Percentiles rank a stretch among this genome's conserved stretches.
Conservation (phyloP, 1,139 yeast species). For the Sugiyamaella xylanicola region DNA sequence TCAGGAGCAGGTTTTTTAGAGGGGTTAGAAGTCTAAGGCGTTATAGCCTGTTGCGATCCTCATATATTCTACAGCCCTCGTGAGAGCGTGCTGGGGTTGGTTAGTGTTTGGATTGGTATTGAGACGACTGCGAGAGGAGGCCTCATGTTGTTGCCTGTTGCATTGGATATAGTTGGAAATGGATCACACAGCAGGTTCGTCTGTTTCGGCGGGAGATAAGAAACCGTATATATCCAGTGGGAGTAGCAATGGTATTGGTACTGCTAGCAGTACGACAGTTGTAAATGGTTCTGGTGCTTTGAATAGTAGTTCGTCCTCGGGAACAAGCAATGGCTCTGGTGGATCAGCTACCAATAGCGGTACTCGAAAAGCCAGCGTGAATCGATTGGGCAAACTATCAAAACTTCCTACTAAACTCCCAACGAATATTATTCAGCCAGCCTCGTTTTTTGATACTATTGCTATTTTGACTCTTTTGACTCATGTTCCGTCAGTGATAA, state of each 20-base stretch:
- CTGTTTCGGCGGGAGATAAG: conserved; percentile 12
- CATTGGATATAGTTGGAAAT: conserved; percentile 4
- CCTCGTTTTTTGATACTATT: conserved; percentile 40
- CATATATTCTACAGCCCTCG: too few species aligned
- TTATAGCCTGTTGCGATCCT: too few species aligned
- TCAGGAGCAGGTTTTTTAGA: too few species aligned
- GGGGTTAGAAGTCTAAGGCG: too few species aligned
- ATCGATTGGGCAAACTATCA: conserved; percentile 5
- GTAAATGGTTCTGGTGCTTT: background rate
- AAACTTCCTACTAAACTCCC: conserved; percentile 26
- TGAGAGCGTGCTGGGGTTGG: too few species aligned
- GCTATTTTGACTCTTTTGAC: conserved; percentile 38
- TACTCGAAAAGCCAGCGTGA: conserved; percentile 7
- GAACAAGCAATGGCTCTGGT: background rate
- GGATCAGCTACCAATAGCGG: conserved; percentile 1
- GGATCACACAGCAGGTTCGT: conserved; percentile 13
- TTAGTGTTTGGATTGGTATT: too few species aligned
- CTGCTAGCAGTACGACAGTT: background rate
- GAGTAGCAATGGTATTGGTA: background rate
- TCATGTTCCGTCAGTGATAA: conserved; percentile 37
- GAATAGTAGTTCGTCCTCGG: too few species aligned
- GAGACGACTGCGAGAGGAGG: too few species aligned
- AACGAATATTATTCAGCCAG: conserved; percentile 34
- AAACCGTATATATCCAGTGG: conserved; percentile 7
- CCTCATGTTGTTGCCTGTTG: conserved; percentile 13